Evolutionary conservation across 345 rosid genomes (phyloP), one percentile per base, ranked within the genome.

Genomic region (Reutealis trisperma): DNA sequence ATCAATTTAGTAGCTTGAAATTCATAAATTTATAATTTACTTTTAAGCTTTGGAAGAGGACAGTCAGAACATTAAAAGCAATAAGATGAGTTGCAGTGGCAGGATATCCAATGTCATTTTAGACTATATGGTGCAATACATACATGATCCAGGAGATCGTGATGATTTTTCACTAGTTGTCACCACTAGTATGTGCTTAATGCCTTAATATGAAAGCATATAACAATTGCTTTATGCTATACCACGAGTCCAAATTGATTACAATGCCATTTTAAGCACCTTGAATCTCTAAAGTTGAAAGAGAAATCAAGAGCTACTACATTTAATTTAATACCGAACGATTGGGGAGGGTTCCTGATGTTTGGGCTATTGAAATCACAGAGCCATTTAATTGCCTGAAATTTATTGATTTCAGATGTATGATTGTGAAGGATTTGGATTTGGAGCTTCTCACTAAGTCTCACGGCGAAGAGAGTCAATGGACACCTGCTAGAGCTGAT

Each of bases 221-320:
- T 96, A 25, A 96, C 99, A 6, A 90, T 96, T 62, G 93, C 99
- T 18, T 71, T 90, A 0, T 96, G 98, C 75, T 93, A 96, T 77
- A 83, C 96, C 45, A 84, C 97, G 4, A 89, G 84, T 1, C 96
- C 97, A 3, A 91, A 89, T 27, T 89, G 91, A 58, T 68, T 93
- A 4, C 83, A 91, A 44, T 85, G 81, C 18, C 85, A 98, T 16
- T 93, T 93, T 30, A 41, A 63, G 3, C 84, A 87, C 69, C 80
- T 96, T 11, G 96, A 91, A 78, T 96, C 99, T 18, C 74, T 96
- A 71, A 90, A 88, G 80, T 76, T 96, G 49, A 96, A 96, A 73
- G 99, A 96, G 18, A 93, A 92, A 85, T 97, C 98, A 0, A 52
- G 99, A 72, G 97, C 98, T 0, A 96, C 98, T n/a, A 91, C 93